phyloP scores from a whole-genome alignment of 257 asterid species.

The Scutellaria minor region DNA sequence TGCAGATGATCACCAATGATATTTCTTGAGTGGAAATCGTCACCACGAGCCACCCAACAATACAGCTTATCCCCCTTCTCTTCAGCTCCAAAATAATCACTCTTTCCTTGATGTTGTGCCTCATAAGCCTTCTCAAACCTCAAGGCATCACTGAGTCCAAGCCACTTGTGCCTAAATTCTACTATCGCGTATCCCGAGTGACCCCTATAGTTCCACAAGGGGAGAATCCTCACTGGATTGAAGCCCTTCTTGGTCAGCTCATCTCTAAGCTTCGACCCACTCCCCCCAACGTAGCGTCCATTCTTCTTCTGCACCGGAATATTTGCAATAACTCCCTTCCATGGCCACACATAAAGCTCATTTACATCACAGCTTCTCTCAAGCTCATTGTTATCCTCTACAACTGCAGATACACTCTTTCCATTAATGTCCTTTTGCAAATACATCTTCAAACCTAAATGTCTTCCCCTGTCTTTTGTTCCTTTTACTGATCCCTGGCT shows the following conservation, averaged over 20 bases:
- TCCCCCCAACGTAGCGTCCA: conserved; percentile 49
- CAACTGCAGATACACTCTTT: conserved; percentile 1
- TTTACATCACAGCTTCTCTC: conserved; percentile 23
- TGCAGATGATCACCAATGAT: conserved; percentile 41
- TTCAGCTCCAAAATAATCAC: conserved; percentile 34
- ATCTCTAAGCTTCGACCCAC: conserved; percentile 48
- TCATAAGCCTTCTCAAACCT: conserved; percentile 57
- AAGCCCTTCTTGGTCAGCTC: conserved; percentile 45
- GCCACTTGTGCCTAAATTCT: conserved; percentile 49
- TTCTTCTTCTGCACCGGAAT: conserved; percentile 39
- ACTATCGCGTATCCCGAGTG: conserved; percentile 58
- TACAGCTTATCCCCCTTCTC: conserved; percentile 34
- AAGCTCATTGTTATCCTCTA: conserved; percentile 7
- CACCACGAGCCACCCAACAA: conserved; percentile 52
- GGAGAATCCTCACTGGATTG: conserved; percentile 48
- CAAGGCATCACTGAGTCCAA: conserved; percentile 53
- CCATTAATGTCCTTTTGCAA: conserved; percentile 17
- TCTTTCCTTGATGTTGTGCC: conserved; percentile 46
- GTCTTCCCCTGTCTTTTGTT: conserved; percentile 33
- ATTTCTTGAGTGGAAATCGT: conserved; percentile 32
- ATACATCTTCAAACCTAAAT: conserved; percentile 33
- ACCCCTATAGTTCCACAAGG: conserved; percentile 49
- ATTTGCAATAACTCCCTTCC: conserved; percentile 64
- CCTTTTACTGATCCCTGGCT: conserved; percentile 33
- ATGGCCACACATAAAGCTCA: conserved; percentile 64